phyloP scores from a whole-genome alignment of 1,284 basidiomycete species.

The Sanghuangporus baumii region DNA sequence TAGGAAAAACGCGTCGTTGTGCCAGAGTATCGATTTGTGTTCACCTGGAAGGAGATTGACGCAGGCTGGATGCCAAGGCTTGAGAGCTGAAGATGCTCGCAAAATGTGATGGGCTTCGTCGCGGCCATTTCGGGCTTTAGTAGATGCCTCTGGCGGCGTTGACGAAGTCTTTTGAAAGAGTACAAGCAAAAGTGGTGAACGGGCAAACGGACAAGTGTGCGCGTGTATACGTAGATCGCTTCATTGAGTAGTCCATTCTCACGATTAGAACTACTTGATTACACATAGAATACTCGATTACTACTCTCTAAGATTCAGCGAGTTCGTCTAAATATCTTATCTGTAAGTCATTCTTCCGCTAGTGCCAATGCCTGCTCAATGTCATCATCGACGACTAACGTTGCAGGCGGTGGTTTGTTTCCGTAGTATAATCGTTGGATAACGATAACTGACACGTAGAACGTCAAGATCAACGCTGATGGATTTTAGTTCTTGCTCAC shows the following conservation, averaged over 20 bases:
- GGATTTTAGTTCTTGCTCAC: slow-evolving; percentile 36
- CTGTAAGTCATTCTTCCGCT: slow-evolving; percentile 36
- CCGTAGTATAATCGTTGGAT: slow-evolving; percentile 69
- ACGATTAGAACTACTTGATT: not conserved
- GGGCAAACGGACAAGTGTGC: not conserved
- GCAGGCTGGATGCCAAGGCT: slow-evolving; percentile 94
- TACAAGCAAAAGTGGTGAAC: not conserved
- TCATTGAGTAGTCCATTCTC: not conserved
- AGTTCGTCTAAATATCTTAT: not conserved
- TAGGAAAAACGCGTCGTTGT: slow-evolving; percentile 14
- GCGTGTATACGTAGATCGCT: slow-evolving; percentile 7
- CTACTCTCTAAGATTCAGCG: not conserved
- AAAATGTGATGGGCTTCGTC: slow-evolving; percentile 72
- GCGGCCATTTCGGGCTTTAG: slow-evolving; percentile 32
- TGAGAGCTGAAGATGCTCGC: slow-evolving; percentile 89
- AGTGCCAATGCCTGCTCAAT: slow-evolving; percentile 65
- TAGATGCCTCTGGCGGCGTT: slow-evolving; percentile 15
- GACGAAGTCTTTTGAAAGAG: slow-evolving; percentile 15
- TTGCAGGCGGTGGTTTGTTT: slow-evolving; percentile 46
- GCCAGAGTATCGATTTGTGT: slow-evolving; percentile 21
- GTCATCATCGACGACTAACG: slow-evolving; percentile 56
- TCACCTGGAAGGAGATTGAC: slow-evolving; percentile 94
- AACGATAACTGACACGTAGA: slow-evolving; percentile 50
- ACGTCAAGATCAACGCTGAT: not conserved
- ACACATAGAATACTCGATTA: not conserved